Evolutionary conservation across 2,329 filamentous ascomycete species (phyloP).

Genomic region (Podosphaera fusca): DNA sequence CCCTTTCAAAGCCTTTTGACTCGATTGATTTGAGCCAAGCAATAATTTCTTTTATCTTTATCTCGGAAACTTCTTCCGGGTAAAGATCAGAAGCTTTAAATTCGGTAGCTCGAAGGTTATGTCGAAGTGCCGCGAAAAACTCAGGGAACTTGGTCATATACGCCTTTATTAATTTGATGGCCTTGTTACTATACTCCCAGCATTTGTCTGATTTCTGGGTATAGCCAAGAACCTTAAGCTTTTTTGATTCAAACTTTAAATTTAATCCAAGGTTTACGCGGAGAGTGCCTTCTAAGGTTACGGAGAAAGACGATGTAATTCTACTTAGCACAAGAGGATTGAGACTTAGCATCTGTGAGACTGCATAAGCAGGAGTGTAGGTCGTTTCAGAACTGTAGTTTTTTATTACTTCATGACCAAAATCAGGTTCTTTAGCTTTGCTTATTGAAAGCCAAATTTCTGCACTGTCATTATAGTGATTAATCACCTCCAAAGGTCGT

Average conservation of each 20-base stretch:
- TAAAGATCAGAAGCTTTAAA: conserved; percentile 75
- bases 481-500: conserved; percentile 60
- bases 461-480: conserved; percentile 51
- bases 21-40: conserved; percentile 83
- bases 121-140: conserved; percentile 74
- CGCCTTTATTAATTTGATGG: conserved; percentile 54
- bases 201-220: conserved; percentile 67
- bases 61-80: conserved; percentile 44
- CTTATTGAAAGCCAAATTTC: conserved; percentile 56
- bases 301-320: conserved; percentile 82
- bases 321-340: conserved; percentile 82
- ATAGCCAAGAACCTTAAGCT: conserved; percentile 87
- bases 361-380: conserved; percentile 73
- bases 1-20: conserved; percentile 76
- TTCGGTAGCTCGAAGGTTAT: conserved; percentile 66
- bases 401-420: conserved; percentile 50
- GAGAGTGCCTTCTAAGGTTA: conserved; percentile 50
- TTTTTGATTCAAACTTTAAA: conserved; percentile 87
- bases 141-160: conserved; percentile 93
- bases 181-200: conserved; percentile 86
- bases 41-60: conserved; percentile 79
- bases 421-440: conserved; percentile 55
- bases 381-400: conserved; percentile 46
- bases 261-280: conserved; percentile 84
- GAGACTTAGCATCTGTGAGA: conserved; percentile 59